phyloP scores from a whole-genome alignment of 768 basidiomycete species.

The Suillus ampliporus region DNA sequence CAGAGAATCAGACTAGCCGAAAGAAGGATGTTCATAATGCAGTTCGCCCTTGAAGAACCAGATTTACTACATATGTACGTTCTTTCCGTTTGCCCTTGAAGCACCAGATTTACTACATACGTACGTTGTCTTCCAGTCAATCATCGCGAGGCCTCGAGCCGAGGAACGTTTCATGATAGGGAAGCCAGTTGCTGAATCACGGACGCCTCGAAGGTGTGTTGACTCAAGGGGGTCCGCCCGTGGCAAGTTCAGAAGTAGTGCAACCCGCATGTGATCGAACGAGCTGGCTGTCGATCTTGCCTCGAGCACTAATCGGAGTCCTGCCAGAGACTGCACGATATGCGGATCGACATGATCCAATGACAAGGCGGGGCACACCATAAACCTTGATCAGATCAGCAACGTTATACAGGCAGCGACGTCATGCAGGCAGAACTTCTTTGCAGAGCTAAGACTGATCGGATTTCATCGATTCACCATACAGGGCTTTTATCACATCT shows the following conservation, averaged over 20 bases:
- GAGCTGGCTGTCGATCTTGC: not conserved
- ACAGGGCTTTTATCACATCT: not conserved
- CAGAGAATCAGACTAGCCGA: conserved; percentile 1
- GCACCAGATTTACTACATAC: not conserved
- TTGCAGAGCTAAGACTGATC: not conserved
- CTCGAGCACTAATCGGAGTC: not conserved
- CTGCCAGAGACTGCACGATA: not conserved
- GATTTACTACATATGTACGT: conserved; percentile 1
- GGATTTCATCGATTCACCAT: not conserved
- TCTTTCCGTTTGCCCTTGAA: not conserved
- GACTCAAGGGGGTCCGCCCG: not conserved
- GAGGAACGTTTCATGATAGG: conserved; percentile 1
- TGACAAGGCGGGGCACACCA: not conserved
- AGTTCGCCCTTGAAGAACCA: not conserved
- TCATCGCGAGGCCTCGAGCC: conserved; percentile 1
- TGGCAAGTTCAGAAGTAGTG: no score
- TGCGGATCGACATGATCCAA: not conserved
- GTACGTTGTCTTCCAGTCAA: not conserved
- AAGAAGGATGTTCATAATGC: conserved; percentile 2
- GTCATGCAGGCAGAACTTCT: not conserved
- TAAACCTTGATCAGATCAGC: conserved; percentile 1
- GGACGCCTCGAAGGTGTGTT: not conserved
- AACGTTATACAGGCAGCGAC: not conserved
- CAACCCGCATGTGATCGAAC: not conserved
- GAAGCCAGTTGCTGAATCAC: not conserved